Conservation (phyloP, 1,284 basidiomycete species). For the Cutaneotrichosporon mucoides region DNA sequence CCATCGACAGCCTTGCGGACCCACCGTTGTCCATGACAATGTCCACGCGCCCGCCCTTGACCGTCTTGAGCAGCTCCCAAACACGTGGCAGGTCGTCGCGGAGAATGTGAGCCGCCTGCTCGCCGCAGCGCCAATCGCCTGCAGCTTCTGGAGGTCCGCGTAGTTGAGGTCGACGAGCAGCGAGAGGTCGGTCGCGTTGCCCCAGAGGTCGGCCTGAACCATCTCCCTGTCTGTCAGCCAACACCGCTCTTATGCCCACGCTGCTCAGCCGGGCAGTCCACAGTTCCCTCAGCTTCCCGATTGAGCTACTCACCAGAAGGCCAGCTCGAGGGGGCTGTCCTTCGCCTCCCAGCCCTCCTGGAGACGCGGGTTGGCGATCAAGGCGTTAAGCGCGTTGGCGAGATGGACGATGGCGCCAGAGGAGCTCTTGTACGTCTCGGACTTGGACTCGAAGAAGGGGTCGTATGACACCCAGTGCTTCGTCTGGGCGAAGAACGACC, state of each 20-base stretch:
- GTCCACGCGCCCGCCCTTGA: constrained; percentile 65
- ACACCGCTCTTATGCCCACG: too few relatives aligned
- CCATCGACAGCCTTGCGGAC: constrained; percentile 18
- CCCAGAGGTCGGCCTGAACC: constrained; percentile 49
- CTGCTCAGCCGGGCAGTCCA: too few relatives aligned
- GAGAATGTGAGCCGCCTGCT: constrained; percentile 72
- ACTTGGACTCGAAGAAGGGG: constrained; percentile 78
- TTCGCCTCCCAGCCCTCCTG: constrained; percentile 27
- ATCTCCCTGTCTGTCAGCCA: constrained; percentile 35
- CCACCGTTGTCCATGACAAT: constrained; percentile 87
- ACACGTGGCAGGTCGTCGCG: constrained; percentile 73
- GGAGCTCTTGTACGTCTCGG: constrained; percentile 76
- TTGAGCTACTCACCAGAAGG: constrained; percentile 39
- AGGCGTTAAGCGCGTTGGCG: constrained; percentile 36
- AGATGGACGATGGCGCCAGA: constrained; percentile 66
- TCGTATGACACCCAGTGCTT: constrained; percentile 74
- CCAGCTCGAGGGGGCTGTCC: constrained; percentile 42
- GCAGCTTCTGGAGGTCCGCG: constrained; percentile 76
- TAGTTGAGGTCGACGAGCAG: constrained; percentile 49
- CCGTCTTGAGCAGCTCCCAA: constrained; percentile 67
- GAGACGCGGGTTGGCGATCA: constrained; percentile 33
- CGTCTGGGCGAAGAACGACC: constrained; percentile 68
- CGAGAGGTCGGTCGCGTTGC: constrained; percentile 50
- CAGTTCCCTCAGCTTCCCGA: too few relatives aligned
- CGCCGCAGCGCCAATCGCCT: constrained; percentile 72